These are phyloP conservation scores for Pholiota molesta DNA, from an alignment of 768 basidiomycete species.

Conservation along the genomic window DNA sequence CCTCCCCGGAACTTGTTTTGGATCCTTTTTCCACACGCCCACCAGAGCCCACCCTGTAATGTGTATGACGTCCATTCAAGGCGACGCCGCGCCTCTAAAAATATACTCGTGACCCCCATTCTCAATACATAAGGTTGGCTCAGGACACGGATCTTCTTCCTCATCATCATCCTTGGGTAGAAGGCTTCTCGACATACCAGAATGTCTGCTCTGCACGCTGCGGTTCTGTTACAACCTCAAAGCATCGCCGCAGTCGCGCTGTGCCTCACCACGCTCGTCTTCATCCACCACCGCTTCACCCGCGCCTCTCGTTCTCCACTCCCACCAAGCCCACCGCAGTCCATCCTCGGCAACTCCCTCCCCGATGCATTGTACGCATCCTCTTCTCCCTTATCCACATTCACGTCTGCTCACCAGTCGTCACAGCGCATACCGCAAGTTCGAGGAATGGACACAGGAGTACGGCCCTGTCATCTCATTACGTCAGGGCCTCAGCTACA, in stretches of 20 bases:
- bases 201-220: conserved; percentile 1
- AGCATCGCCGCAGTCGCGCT: conserved; percentile 33
- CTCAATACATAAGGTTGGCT: conserved; percentile 13
- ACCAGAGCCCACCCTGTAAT: background rate
- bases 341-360: conserved; percentile 42
- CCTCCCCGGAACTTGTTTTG: background rate
- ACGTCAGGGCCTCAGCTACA: conserved; percentile 47
- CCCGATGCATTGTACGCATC: conserved; percentile 43
- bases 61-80: conserved; percentile 1
- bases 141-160: conserved; percentile 14
- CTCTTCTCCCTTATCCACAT: background rate
- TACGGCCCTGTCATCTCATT: conserved; percentile 67
- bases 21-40: background rate
- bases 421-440: conserved; percentile 49
- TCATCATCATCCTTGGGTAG: background rate
- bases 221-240: conserved; percentile 28
- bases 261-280: conserved; percentile 30
- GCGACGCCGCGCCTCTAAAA: background rate
- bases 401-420: background rate
- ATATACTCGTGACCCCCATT: conserved; percentile 15
- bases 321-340: conserved; percentile 47
- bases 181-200: background rate
- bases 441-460: conserved; percentile 60
- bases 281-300: conserved; percentile 31
- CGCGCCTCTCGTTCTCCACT: conserved; percentile 29